Conservation (phyloP, 495 filamentous ascomycete genomes). For the Hypoxylon intermedium region DNA sequence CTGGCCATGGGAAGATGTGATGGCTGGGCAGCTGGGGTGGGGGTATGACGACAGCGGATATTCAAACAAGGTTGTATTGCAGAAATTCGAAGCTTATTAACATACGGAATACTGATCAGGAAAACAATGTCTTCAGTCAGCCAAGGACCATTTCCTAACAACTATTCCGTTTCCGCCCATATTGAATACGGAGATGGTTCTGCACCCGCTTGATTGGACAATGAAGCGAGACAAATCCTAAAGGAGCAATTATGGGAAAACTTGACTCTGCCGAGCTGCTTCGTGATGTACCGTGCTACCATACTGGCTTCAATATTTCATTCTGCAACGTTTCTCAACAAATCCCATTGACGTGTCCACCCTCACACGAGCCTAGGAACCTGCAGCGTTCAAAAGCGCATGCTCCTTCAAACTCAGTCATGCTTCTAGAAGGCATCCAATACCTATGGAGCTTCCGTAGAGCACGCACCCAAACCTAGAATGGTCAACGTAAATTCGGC, state of each 20-base stretch:
- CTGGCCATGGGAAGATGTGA: constrained; percentile 5
- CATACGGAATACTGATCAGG: constrained; percentile 23
- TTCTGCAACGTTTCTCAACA: too few relatives aligned
- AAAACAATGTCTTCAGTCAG: constrained; percentile 26
- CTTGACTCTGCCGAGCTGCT: constrained; percentile 12
- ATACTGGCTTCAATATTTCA: background rate
- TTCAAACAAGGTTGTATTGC: constrained; percentile 25
- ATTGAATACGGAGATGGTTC: constrained; percentile 16
- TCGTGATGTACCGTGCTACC: background rate
- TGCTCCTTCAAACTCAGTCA: too few relatives aligned
- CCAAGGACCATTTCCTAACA: constrained; percentile 5
- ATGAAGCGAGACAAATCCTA: constrained; percentile 28
- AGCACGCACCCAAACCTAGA: too few relatives aligned
- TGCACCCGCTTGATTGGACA: constrained; percentile 19
- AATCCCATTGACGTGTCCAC: background rate
- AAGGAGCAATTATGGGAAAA: constrained; percentile 24
- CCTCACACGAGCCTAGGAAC: too few relatives aligned
- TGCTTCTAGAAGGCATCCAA: too few relatives aligned
- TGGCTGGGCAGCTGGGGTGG: constrained; percentile 20
- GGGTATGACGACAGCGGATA: constrained; percentile 32
- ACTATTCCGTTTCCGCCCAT: constrained; percentile 18
- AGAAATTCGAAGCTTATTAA: constrained; percentile 31
- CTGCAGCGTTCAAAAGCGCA: too few relatives aligned
- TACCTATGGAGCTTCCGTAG: background rate
- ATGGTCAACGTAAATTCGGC: too few relatives aligned